A percentile compares a stretch with the other conserved stretches of the same genome.
phyloP scores from a whole-genome alignment of 768 basidiomycete genomes.

The Glaciozyma antarctica region DNA sequence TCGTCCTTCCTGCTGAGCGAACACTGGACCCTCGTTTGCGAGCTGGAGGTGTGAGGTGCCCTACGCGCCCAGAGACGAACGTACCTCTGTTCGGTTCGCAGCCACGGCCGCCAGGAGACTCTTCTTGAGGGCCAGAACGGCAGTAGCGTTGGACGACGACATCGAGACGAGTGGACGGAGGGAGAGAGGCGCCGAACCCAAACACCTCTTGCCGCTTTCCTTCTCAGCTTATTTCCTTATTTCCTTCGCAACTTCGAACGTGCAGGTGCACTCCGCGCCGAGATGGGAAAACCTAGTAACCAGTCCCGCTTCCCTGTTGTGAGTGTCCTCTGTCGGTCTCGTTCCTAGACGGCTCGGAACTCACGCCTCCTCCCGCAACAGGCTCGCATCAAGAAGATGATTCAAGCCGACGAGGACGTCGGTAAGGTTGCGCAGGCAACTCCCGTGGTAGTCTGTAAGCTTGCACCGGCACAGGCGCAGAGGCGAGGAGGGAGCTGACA shows the following conservation, averaged over 20 bases:
- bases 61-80: neutral
- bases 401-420: constrained; percentile 99
- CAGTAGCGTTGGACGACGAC: neutral
- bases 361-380: constrained; percentile 36
- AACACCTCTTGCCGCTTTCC: neutral
- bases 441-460: constrained; percentile 90
- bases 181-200: no score
- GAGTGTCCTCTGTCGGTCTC: constrained; percentile 37
- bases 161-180: neutral
- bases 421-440: constrained; percentile 96
- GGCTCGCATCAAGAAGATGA: constrained; percentile 98
- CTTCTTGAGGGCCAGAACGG: constrained; percentile 20
- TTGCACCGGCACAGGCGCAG: constrained; percentile 23
- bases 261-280: neutral
- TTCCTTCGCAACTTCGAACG: neutral
- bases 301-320: constrained; percentile 86
- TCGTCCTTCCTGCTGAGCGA: no score
- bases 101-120: constrained; percentile 11
- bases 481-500: neutral
- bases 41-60: neutral
- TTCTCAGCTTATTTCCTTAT: neutral
- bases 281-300: constrained; percentile 56
- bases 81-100: constrained; percentile 19
- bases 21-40: no score
- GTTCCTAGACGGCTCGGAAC: neutral